These are phyloP conservation scores for Chalaropsis ovoidea DNA, from an alignment of 2,329 filamentous ascomycete genomes.

Conservation along the genomic window DNA sequence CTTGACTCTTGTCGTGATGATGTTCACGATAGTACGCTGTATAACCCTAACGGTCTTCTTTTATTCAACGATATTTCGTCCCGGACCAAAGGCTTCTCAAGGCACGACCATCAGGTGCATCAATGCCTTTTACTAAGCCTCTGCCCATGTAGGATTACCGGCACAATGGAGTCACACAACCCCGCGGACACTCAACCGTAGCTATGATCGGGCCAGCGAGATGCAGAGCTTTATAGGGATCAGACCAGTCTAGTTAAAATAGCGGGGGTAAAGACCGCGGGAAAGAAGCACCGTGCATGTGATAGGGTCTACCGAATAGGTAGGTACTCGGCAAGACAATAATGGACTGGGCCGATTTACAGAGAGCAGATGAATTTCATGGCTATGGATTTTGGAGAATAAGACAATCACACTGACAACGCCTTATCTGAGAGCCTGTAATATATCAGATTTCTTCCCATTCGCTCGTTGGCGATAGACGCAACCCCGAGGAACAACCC, in stretches of 20 bases:
- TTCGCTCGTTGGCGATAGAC: no score
- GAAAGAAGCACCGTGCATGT: not conserved
- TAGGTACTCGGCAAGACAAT: no score
- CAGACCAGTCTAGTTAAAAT: not conserved
- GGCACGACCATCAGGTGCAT: not conserved
- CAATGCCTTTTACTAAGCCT: not conserved
- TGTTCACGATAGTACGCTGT: not conserved
- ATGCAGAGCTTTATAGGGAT: not conserved
- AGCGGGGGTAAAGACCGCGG: slow-evolving; percentile 9
- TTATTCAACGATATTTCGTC: not conserved
- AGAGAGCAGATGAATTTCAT: no score
- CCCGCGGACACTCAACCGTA: not conserved
- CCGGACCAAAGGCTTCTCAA: not conserved
- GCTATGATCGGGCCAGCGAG: not conserved
- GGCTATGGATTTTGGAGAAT: no score
- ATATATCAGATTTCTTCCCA: no score
- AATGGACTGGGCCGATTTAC: no score
- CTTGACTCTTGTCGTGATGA: not conserved
- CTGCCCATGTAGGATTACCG: not conserved
- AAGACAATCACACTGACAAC: no score
- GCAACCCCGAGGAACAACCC: not conserved
- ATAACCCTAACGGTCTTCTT: not conserved
- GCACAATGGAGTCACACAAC: not conserved
- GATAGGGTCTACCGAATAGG: no score
- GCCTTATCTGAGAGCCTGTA: no score